phyloP scores from a whole-genome alignment of 495 filamentous ascomycete species.

The Glarea lozoyensis region DNA sequence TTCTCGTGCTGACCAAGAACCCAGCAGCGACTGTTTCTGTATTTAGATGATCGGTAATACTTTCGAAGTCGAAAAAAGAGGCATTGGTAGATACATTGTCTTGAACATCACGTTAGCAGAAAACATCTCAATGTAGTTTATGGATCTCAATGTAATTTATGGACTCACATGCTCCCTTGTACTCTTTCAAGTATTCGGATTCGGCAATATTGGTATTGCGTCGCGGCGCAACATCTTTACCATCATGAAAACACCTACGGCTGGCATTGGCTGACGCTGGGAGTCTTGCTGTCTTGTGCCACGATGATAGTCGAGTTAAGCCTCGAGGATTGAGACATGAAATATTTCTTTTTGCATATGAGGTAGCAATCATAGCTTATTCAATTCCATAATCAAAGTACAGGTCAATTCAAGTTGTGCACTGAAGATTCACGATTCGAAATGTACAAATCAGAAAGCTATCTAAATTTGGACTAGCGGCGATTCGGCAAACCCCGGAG shows the following conservation, averaged over 20 bases:
- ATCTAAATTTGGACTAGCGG: conserved; percentile 12
- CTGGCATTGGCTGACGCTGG: no score
- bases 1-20: conserved; percentile 3
- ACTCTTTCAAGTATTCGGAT: conserved; percentile 25
- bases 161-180: conserved; percentile 39
- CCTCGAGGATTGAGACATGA: background rate
- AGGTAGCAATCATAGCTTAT: conserved; percentile 12
- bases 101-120: conserved; percentile 2
- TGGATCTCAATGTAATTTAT: background rate
- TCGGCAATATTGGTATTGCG: background rate
- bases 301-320: background rate
- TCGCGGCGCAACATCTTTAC: background rate
- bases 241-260: no score
- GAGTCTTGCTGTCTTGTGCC: conserved; percentile 7
- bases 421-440: background rate
- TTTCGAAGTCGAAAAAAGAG: conserved; percentile 3
- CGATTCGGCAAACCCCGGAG: background rate
- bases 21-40: conserved; percentile 8
- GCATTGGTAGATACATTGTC: conserved; percentile 5
- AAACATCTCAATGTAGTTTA: background rate
- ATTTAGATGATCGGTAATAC: conserved; percentile 1
- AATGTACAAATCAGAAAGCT: conserved; percentile 6
- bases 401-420: background rate
- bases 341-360: background rate
- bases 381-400: background rate